Evolutionary conservation across 2,329 filamentous ascomycete genomes (phyloP).

Genomic region (Ascochyta lentis): DNA sequence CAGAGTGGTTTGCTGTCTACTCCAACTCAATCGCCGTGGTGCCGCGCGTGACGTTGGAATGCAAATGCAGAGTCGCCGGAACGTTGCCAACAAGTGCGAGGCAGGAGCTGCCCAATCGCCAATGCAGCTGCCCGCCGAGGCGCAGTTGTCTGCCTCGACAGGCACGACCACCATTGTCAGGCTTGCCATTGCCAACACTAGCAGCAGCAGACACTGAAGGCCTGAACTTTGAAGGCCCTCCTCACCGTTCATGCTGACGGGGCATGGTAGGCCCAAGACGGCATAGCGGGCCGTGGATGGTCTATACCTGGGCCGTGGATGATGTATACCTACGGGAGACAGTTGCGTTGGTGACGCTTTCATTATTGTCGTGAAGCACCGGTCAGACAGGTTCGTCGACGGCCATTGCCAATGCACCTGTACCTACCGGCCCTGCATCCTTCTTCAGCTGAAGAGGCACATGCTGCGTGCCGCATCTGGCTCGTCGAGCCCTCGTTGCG

Average conservation of each 20-base stretch:
- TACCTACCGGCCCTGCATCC: slow-evolving; percentile 12
- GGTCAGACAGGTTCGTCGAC: background rate
- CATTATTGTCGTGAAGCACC: background rate
- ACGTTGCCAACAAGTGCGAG: slow-evolving; percentile 1
- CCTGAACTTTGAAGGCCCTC: slow-evolving; percentile 3
- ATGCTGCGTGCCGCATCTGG: slow-evolving; percentile 3
- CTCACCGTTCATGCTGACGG: slow-evolving; percentile 15
- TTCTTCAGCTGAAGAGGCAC: background rate
- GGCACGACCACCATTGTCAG: slow-evolving; percentile 4
- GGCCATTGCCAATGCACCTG: background rate
- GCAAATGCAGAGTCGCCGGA: slow-evolving; percentile 1
- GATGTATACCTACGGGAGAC: slow-evolving; percentile 2
- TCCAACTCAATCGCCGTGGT: slow-evolving; percentile 19
- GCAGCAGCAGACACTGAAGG: slow-evolving; percentile 3
- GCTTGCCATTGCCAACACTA: slow-evolving; percentile 5
- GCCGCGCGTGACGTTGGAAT: slow-evolving; percentile 6
- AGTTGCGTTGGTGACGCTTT: background rate
- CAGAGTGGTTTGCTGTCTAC: slow-evolving; percentile 7
- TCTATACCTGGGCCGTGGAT: background rate
- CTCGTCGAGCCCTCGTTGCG: slow-evolving; percentile 20
- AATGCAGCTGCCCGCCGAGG: slow-evolving; percentile 4
- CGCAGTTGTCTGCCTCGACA: background rate
- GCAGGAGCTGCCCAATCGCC: slow-evolving; percentile 1
- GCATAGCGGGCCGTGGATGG: slow-evolving; percentile 14
- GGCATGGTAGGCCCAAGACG: slow-evolving; percentile 10